These are phyloP conservation scores for Cenchrus fungigraminus DNA, from an alignment of 176 grass and related monocot species.

Conservation along the genomic window DNA sequence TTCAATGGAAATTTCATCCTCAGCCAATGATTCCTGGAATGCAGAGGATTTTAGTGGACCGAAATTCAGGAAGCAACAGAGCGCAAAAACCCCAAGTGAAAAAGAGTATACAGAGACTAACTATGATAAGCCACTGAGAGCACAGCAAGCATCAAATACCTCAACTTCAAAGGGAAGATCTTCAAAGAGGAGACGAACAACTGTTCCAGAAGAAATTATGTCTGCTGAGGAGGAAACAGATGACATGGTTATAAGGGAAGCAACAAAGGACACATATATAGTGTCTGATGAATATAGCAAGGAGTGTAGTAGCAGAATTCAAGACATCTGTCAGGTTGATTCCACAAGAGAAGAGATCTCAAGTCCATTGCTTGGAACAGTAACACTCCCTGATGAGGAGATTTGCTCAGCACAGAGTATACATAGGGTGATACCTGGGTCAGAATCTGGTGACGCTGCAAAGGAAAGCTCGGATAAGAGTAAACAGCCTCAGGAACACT, in stretches of 20 bases:
- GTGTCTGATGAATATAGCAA: not conserved
- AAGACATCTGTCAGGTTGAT: slow-evolving; percentile 7
- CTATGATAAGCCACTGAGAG: not conserved
- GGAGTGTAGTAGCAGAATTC: not conserved
- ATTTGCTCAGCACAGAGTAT: not conserved
- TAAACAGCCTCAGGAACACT: not conserved
- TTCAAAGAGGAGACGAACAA: slow-evolving; percentile 42
- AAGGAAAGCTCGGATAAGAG: not conserved
- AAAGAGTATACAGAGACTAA: not conserved
- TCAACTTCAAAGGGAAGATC: slow-evolving; percentile 29
- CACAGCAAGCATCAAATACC: slow-evolving; percentile 15
- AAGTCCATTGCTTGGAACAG: slow-evolving; percentile 21
- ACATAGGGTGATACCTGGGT: not conserved
- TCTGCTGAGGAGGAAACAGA: slow-evolving; percentile 26
- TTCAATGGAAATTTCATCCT: not conserved
- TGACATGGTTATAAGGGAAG: not conserved
- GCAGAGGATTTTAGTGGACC: not conserved
- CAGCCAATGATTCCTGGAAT: not conserved
- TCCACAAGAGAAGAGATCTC: not conserved
- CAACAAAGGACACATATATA: not conserved
- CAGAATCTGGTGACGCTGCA: slow-evolving; percentile 9
- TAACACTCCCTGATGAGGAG: not conserved
- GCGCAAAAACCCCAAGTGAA: not conserved
- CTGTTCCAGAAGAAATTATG: slow-evolving; percentile 19
- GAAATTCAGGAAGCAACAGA: slow-evolving; percentile 11